Conservation (phyloP, 768 basidiomycete genomes). For the Gloeophyllum trabeum region DNA sequence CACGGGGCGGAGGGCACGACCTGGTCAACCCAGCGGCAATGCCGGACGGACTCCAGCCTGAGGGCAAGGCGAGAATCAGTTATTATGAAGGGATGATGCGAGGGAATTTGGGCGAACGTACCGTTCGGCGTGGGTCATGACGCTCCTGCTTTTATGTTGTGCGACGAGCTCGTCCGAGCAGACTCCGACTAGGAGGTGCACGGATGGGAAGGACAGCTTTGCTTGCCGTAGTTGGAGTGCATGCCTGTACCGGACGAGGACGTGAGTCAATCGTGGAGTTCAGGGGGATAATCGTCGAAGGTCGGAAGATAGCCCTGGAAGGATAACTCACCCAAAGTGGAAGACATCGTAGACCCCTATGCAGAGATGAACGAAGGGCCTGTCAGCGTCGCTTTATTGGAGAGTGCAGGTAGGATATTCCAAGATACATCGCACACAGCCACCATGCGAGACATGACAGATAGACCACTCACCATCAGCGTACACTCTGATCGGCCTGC, state of each 20-base stretch:
- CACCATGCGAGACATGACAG: conserved; percentile 1
- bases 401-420: not conserved
- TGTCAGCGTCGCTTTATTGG: too few relatives aligned
- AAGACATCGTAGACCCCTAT: conserved; percentile 93
- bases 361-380: conserved; percentile 3
- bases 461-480: conserved; percentile 64
- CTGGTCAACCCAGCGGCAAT: conserved; percentile 96
- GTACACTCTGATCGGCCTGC: conserved; percentile 79
- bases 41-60: conserved; percentile 83
- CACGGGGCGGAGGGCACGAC: conserved; percentile 87
- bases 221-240: conserved; percentile 94
- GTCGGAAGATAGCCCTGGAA: not conserved
- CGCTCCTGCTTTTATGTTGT: conserved; percentile 67
- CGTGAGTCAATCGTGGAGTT: conserved; percentile 3
- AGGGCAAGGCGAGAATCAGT: conserved; percentile 2
- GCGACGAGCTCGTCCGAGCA: conserved; percentile 79
- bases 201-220: conserved; percentile 84
- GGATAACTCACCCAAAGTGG: conserved; percentile 71
- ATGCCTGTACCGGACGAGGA: conserved; percentile 67
- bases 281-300: not conserved
- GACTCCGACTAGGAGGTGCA: conserved; percentile 90
- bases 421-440: not conserved
- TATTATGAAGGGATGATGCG: not conserved
- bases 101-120: conserved; percentile 20
- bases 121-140: conserved; percentile 88